A percentile compares a stretch with the other conserved stretches of the same genome.
phyloP scores from a whole-genome alignment of 257 asterid genomes.

The Solanum virginianum region DNA sequence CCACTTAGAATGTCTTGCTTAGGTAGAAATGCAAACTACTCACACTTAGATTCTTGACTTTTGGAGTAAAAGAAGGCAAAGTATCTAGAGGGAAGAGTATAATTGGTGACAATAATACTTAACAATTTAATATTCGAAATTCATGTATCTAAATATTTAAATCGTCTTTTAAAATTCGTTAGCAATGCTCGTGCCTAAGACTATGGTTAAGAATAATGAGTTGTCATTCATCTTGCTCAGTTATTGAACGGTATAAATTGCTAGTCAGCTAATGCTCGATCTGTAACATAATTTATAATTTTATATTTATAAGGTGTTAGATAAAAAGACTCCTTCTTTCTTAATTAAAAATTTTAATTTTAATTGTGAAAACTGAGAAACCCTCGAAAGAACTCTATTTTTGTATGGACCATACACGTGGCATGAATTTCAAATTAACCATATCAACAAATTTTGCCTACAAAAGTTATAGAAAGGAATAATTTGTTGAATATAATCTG shows the following conservation, averaged over 20 bases:
- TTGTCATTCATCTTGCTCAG: neutral
- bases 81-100: neutral
- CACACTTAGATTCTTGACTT: neutral
- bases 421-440: neutral
- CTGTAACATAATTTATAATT: neutral
- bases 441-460: neutral
- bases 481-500: neutral
- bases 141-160: neutral
- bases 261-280: neutral
- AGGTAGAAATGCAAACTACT: neutral
- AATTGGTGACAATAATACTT: neutral
- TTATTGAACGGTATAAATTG: neutral
- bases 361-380: neutral
- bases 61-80: neutral
- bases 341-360: neutral
- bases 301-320: neutral
- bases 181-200: neutral
- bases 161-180: neutral
- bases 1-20: neutral
- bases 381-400: rapidly evolving
- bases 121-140: neutral
- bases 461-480: neutral
- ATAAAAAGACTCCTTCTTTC: rapidly evolving
- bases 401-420: neutral
- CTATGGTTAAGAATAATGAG: neutral